Base-by-base conservation (phyloP, 2,329 filamentous ascomycete species). In the Thermochaetoides dissita region DNA sequence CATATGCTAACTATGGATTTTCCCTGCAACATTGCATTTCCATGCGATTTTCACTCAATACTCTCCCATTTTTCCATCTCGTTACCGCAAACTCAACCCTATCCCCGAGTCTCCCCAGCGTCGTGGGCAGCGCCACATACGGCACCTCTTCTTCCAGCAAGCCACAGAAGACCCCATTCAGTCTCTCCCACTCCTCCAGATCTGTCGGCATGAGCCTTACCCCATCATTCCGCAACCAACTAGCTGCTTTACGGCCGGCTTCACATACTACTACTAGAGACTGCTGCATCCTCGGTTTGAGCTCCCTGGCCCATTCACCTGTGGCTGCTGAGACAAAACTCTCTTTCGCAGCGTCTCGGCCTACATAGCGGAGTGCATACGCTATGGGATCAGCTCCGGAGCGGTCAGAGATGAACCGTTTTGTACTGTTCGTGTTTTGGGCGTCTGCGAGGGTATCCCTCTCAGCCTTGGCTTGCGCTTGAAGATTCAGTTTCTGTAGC, bases 321-420 rank as follows among this genome's bases (percentile, higher is more conserved):
- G 49, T 0, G 43, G 34, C 2, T 37, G 3, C 1, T 24, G 17
- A 24, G 17, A 24, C 17, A 3, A 24, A 24, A 5, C 17, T 24
- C 17, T 24, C 17, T 24, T 24, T 24, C 17, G 53, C 56, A 1
- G 54, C 53, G 3, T 52, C 53, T 2, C 44, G 34, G 1, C 57
- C 54, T 1, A 58, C 56, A 39, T 60, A 60, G 30, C 52, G 38
- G 7, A 45, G 44, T 0, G 64, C 56, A 41, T 67, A 68, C 6
- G 59, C 57, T n/a, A 68, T 46, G 2, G 64, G 61, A 42, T 67
- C 64, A 2, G 65, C 42, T 2, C 61, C 62, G 1, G 64, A 67
- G 7, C 65, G 58, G 48, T 68, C 65, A 7, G 61, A 63, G 37
- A 68, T 59, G 41, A 63, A 61, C 60, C 59, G 62, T 8, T 30